These are phyloP conservation scores for Clarireedia homoeocarpa DNA, from an alignment of 2,329 filamentous ascomycete species.

Conservation along the genomic window DNA sequence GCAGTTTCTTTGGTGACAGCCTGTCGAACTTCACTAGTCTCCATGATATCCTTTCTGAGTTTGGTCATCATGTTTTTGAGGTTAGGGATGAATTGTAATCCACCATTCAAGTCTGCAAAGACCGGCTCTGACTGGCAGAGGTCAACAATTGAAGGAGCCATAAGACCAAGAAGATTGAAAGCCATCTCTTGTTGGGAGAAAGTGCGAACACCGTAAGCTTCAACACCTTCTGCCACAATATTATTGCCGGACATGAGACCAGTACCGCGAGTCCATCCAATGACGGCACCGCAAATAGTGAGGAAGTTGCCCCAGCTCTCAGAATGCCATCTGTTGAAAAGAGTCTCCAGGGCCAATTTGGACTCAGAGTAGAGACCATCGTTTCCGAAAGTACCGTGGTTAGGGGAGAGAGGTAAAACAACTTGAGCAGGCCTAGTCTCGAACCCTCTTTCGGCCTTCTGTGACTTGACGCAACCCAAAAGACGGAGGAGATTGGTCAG, in stretches of 20 bases:
- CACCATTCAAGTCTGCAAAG: conserved; percentile 95
- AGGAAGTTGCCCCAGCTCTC: conserved; percentile 97
- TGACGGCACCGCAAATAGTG: conserved; percentile 95
- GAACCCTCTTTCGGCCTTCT: conserved; percentile 81
- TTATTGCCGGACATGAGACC: conserved; percentile 98
- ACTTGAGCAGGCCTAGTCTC: conserved; percentile 96
- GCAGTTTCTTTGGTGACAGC: conserved; percentile 94
- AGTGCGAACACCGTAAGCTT: conserved; percentile 92
- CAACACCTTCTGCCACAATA: conserved; percentile 91
- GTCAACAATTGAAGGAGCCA: conserved; percentile 90
- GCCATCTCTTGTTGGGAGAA: conserved; percentile 99
- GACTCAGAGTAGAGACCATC: conserved; percentile 98
- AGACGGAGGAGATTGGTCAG: conserved; percentile 92
- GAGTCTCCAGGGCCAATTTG: conserved; percentile 90
- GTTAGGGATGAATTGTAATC: conserved; percentile 93
- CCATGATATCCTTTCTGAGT: conserved; percentile 88
- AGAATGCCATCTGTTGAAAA: conserved; percentile 98
- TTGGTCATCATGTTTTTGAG: conserved; percentile 90
- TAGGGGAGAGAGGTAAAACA: conserved; percentile 89
- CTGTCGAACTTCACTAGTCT: conserved; percentile 86
- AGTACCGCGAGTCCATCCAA: conserved; percentile 97
- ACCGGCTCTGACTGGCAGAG: conserved; percentile 93
- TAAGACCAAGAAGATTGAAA: conserved; percentile 92
- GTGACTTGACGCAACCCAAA: conserved; percentile 79
- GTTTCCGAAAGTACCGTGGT: conserved; percentile 97